phyloP scores from a whole-genome alignment of 805 yeast genomes.

The Yarrowia hollandica region DNA sequence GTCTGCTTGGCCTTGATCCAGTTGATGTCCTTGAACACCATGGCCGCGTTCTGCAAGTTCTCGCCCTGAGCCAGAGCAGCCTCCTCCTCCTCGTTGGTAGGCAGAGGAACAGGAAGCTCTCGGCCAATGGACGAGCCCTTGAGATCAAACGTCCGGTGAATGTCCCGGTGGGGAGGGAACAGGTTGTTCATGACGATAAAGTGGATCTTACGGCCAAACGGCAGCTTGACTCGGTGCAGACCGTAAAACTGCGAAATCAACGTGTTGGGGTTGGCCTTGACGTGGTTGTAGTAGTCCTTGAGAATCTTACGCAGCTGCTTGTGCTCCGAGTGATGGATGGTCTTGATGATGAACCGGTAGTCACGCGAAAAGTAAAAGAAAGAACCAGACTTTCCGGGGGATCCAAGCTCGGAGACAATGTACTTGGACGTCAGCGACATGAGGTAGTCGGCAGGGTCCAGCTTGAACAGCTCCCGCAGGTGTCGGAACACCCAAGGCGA shows the following conservation, averaged over 20 bases:
- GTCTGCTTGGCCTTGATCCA: slow-evolving; percentile 70
- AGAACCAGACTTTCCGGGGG: slow-evolving; percentile 97
- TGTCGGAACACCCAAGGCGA: slow-evolving; percentile 92
- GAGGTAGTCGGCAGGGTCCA: slow-evolving; percentile 94
- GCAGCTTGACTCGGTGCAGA: slow-evolving; percentile 87
- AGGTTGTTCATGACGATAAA: slow-evolving; percentile 95
- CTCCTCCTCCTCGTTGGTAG: slow-evolving; percentile 25
- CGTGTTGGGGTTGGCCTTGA: slow-evolving; percentile 81
- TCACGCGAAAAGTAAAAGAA: slow-evolving; percentile 94
- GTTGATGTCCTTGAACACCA: slow-evolving; percentile 81
- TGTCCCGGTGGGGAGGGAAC: slow-evolving; percentile 89
- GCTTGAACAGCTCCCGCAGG: slow-evolving; percentile 71
- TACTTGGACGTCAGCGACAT: slow-evolving; percentile 91
- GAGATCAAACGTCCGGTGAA: slow-evolving; percentile 82
- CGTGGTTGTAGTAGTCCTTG: slow-evolving; percentile 76
- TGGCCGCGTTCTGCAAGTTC: slow-evolving; percentile 34
- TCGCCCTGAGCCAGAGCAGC: slow-evolving; percentile 30
- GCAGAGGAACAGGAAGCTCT: slow-evolving; percentile 39
- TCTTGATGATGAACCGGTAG: slow-evolving; percentile 89
- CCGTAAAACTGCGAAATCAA: slow-evolving; percentile 95
- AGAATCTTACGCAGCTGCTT: slow-evolving; percentile 72
- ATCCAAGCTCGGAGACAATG: slow-evolving; percentile 84
- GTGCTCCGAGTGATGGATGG: slow-evolving; percentile 93
- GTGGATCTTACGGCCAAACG: slow-evolving; percentile 77
- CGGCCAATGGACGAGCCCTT: slow-evolving; percentile 92